Evolutionary conservation across 2,329 filamentous ascomycete species (phyloP).

Genomic region (Ophiosphaerella narmari): DNA sequence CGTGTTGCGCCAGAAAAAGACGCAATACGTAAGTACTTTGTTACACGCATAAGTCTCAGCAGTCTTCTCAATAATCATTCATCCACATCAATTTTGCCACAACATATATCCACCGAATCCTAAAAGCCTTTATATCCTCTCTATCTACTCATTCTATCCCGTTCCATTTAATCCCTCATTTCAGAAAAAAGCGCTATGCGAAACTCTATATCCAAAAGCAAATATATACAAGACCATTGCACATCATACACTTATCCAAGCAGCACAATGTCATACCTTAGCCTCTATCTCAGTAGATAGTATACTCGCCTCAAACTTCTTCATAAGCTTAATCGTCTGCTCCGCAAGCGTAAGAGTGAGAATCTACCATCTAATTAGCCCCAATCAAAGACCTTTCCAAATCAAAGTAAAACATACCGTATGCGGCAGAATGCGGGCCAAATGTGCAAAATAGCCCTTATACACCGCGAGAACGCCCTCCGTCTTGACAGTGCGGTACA

Average conservation of each 20-base stretch:
- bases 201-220: no score
- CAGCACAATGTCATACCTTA: slow-evolving; percentile 46
- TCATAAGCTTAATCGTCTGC: slow-evolving; percentile 93
- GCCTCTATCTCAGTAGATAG: slow-evolving; percentile 54
- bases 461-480: slow-evolving; percentile 93
- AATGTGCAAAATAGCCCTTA: slow-evolving; percentile 95
- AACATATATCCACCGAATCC: no score
- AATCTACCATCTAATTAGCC: slow-evolving; percentile 58
- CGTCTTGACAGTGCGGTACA: slow-evolving; percentile 86
- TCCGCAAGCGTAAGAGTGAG: slow-evolving; percentile 91
- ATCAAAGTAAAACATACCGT: slow-evolving; percentile 60
- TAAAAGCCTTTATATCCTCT: no score
- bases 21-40: no score
- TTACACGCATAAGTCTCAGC: no score
- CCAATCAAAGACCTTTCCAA: neutral
- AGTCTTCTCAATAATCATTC: no score
- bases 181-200: no score
- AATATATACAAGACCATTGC: neutral
- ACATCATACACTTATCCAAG: no score
- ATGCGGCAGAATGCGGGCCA: slow-evolving; percentile 92
- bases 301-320: slow-evolving; percentile 71
- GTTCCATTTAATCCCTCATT: no score
- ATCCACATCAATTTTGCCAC: no score
- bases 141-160: no score
- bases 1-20: no score